Evolutionary conservation across 1,284 basidiomycete genomes (phyloP).

Genomic region (Ustilago curta): DNA sequence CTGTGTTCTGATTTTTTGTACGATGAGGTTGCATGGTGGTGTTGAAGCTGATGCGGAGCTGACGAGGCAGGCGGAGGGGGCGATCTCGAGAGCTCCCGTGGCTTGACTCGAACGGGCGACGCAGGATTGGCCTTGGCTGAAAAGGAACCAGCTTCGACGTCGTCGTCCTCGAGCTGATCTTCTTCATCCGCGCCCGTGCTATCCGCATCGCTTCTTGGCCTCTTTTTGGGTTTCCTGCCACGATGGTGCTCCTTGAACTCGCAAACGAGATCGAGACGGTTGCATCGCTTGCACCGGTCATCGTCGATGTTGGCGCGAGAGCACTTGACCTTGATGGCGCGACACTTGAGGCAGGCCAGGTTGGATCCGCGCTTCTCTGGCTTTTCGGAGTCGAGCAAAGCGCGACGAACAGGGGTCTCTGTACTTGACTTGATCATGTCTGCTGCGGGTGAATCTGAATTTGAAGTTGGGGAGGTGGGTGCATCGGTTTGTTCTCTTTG

Average conservation of each 20-base stretch:
- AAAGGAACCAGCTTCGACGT: constrained; percentile 8
- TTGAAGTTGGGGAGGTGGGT: constrained; percentile 16
- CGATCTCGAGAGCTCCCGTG: constrained; percentile 20
- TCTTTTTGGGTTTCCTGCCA: constrained; percentile 51
- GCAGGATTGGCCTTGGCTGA: constrained; percentile 8
- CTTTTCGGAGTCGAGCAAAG: constrained; percentile 44
- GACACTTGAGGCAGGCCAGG: constrained; percentile 50
- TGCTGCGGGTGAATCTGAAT: constrained; percentile 10
- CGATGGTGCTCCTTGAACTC: constrained; percentile 53
- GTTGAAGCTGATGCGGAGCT: constrained; percentile 4
- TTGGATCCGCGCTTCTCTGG: constrained; percentile 54
- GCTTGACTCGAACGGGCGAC: constrained; percentile 23
- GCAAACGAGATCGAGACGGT: constrained; percentile 47
- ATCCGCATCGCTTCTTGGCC: constrained; percentile 34
- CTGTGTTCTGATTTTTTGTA: constrained; percentile 16
- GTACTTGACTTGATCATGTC: constrained; percentile 34
- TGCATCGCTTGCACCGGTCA: constrained; percentile 50
- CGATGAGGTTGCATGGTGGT: constrained; percentile 15
- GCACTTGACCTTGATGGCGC: constrained; percentile 53
- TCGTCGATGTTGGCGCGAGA: constrained; percentile 40
- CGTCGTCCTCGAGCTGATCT: constrained; percentile 45
- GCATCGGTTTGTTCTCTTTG: constrained; percentile 2
- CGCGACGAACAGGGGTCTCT: constrained; percentile 35
- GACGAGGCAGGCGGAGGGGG: constrained; percentile 18
- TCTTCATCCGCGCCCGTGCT: constrained; percentile 39